phyloP scores from a whole-genome alignment of 495 filamentous ascomycete species.

The Penicillium soppii region DNA sequence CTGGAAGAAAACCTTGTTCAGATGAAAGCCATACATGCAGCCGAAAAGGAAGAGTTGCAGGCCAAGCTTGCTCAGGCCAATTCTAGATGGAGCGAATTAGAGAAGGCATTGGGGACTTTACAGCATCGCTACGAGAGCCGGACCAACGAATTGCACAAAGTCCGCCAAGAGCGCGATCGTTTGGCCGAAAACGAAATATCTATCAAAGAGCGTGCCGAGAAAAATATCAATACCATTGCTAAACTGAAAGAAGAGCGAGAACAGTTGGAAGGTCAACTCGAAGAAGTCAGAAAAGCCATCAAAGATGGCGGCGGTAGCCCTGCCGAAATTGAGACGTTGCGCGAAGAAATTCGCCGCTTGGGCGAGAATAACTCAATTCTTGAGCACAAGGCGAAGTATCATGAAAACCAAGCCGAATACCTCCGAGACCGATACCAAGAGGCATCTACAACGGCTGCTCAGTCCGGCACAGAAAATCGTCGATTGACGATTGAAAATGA shows the following conservation, averaged over 20 bases:
- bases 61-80: constrained; percentile 21
- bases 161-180: constrained; percentile 38
- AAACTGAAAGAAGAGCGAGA: constrained; percentile 51
- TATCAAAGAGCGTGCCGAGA: constrained; percentile 36
- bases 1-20: constrained; percentile 37
- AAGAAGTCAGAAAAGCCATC: constrained; percentile 46
- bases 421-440: constrained; percentile 61
- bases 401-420: constrained; percentile 59
- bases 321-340: constrained; percentile 46
- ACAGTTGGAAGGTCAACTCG: constrained; percentile 48
- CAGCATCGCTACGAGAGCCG: constrained; percentile 48
- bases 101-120: constrained; percentile 27
- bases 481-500: constrained; percentile 48
- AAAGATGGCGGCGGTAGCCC: constrained; percentile 49
- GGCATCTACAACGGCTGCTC: constrained; percentile 54
- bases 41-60: constrained; percentile 31
- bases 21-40: constrained; percentile 30
- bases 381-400: constrained; percentile 47
- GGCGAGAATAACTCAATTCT: constrained; percentile 41
- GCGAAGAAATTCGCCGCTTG: constrained; percentile 45
- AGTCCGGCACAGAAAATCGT: constrained; percentile 50
- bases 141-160: constrained; percentile 34
- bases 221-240: constrained; percentile 40
- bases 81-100: constrained; percentile 25
- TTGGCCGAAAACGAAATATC: constrained; percentile 21